Evolutionary conservation across 495 filamentous ascomycete species (phyloP), one percentile per base, ranked within the genome.

Genomic region (Xylaria sp.): DNA sequence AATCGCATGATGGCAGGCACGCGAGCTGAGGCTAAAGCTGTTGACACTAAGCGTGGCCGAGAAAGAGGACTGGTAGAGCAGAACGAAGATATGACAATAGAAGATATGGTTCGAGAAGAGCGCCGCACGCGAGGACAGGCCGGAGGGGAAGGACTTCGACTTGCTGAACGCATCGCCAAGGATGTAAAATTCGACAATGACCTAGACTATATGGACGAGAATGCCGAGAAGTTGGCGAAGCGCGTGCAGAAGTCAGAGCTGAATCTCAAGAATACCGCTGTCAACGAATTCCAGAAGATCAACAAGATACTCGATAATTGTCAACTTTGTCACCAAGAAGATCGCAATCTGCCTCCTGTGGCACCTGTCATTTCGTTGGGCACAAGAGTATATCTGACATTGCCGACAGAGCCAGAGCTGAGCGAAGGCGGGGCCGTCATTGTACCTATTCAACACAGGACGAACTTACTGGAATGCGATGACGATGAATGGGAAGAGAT

Each of bases 401-500:
- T 99, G 6, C 93, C 97, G 11, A 95, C 96, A 0, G 88, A 94
- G 74, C 96, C 96, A 0, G 97, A 99, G 73, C 85, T 99, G 68
- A 93, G 86, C 63, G 87, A 91, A 44, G 92, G 93, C 37, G 91
- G 94, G 43, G 93, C 94, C 14, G 88, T 93, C 43, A 97, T 98
- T 73, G 91, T 95, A 12, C 96, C 96, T 29, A 92, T 97, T 61
- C 90, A 93, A 78, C 96, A 99, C 79, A 91, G 91, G 53, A 89
- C 87, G 40, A 99, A 98, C 78, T 88, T 98, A 15, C 85, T 99
- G 29, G 96, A 98, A 81, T 98, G 97, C 77, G 97, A 98, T 77
- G 97, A 98, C 77, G 97, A 98, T 76, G 96, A 99, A 79, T 99
- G 97, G 96, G 96, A 99, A 75, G 96, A 99, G 78, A 93, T 99